Conservation (phyloP, 2,329 filamentous ascomycete species). For the Cytospora mali region DNA sequence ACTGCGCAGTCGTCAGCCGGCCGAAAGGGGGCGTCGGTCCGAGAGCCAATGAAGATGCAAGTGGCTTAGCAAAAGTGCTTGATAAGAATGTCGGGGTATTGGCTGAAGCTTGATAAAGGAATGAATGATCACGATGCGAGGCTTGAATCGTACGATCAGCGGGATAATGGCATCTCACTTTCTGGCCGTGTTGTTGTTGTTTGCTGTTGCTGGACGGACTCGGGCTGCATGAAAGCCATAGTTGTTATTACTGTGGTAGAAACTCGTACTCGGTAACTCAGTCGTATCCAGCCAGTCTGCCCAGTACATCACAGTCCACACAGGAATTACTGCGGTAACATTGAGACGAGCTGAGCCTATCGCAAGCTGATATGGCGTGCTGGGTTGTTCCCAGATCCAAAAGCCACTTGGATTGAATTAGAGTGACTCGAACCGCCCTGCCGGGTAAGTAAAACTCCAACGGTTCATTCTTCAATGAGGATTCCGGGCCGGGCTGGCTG, state of each 20-base stretch:
- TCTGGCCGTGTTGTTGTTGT: no score
- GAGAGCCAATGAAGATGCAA: conserved; percentile 16
- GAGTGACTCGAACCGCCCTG: conserved; percentile 7
- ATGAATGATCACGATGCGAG: conserved; percentile 3
- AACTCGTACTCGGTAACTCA: no score
- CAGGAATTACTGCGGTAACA: background rate
- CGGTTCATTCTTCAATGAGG: background rate
- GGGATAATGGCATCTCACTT: no score
- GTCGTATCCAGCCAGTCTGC: no score
- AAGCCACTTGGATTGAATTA: background rate
- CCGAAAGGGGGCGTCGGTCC: conserved; percentile 2
- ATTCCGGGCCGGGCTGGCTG: background rate
- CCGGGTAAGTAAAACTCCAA: background rate
- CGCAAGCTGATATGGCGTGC: conserved; percentile 4
- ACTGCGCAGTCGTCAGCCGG: background rate
- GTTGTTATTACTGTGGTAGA: no score
- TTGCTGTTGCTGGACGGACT: no score
- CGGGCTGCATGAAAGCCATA: no score
- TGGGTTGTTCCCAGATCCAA: conserved; percentile 5
- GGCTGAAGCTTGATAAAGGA: background rate
- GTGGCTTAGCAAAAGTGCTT: conserved; percentile 5
- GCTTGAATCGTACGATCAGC: conserved; percentile 10
- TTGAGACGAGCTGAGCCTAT: conserved; percentile 12
- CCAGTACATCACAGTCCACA: background rate
- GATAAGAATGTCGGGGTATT: conserved; percentile 9